These are phyloP conservation scores for Aspergillus kassunensis DNA, from an alignment of 495 filamentous ascomycete genomes.

Conservation along the genomic window DNA sequence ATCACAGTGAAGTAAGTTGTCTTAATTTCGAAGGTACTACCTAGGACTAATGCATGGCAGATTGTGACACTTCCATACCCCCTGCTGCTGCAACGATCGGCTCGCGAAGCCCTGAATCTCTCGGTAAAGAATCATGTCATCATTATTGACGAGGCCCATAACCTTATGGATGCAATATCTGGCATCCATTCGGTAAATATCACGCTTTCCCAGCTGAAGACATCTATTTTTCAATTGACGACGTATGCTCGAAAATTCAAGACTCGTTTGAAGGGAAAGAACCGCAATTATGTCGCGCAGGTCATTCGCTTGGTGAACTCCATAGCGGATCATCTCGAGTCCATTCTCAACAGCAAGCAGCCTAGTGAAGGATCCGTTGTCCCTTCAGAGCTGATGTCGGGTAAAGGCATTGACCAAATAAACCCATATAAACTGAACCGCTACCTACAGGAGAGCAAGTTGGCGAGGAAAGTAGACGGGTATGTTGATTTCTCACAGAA, in stretches of 20 bases:
- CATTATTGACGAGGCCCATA: constrained; percentile 96
- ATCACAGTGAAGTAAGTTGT: constrained; percentile 63
- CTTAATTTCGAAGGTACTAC: not conserved
- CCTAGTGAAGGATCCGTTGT: constrained; percentile 60
- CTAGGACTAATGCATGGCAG: constrained; percentile 38
- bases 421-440: constrained; percentile 83
- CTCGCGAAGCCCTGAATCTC: constrained; percentile 80
- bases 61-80: constrained; percentile 94
- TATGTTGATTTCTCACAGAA: constrained; percentile 64
- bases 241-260: constrained; percentile 84
- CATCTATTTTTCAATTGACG: constrained; percentile 67
- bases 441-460: constrained; percentile 88
- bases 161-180: constrained; percentile 91
- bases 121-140: constrained; percentile 84
- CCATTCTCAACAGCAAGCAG: constrained; percentile 41
- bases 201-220: constrained; percentile 65
- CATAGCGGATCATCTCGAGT: constrained; percentile 58
- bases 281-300: constrained; percentile 87
- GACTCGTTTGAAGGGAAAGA: constrained; percentile 85
- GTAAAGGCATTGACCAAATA: constrained; percentile 91
- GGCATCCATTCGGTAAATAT: constrained; percentile 81
- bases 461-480: constrained; percentile 90
- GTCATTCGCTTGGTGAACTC: constrained; percentile 76
- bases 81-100: constrained; percentile 80
- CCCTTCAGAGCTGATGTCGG: constrained; percentile 64